Evolutionary conservation across 345 rosid genomes (phyloP).

Genomic region (Boechera retrofracta): DNA sequence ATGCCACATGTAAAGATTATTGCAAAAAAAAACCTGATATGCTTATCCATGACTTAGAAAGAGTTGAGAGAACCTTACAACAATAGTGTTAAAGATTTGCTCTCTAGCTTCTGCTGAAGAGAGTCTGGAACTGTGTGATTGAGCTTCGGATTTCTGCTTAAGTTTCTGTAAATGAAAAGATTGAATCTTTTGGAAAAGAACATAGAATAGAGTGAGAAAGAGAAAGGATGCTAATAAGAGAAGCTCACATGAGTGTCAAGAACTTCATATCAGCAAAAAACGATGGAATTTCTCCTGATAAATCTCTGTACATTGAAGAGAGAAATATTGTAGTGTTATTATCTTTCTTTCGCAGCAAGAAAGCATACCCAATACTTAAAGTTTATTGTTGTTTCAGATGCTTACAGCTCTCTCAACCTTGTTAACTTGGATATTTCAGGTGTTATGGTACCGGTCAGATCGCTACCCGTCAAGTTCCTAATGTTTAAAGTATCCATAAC

Average conservation of each 20-base stretch:
- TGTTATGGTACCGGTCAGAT: background rate
- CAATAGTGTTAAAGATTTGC: constrained; percentile 4
- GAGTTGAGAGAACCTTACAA: background rate
- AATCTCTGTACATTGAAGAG: constrained; percentile 46
- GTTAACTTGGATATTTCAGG: constrained; percentile 25
- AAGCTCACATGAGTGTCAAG: constrained; percentile 53
- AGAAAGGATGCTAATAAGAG: background rate
- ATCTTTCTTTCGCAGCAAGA: background rate
- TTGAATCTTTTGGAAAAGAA: background rate
- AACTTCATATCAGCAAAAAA: constrained; percentile 48
- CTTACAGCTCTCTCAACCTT: constrained; percentile 46
- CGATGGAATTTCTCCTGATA: constrained; percentile 50
- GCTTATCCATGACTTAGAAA: background rate
- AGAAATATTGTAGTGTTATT: no score
- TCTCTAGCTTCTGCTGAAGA: background rate
- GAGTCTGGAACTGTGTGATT: background rate
- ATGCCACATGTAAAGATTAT: background rate
- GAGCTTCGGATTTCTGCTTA: constrained; percentile 12
- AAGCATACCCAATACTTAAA: background rate
- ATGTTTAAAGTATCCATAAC: background rate
- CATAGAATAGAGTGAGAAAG: background rate
- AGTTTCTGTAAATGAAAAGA: constrained; percentile 7
- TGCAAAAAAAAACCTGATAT: background rate
- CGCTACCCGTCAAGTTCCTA: background rate
- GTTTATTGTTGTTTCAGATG: background rate